Base-by-base conservation (phyloP, 108 stramenopile species). In the Stephanodiscus triporus region DNA sequence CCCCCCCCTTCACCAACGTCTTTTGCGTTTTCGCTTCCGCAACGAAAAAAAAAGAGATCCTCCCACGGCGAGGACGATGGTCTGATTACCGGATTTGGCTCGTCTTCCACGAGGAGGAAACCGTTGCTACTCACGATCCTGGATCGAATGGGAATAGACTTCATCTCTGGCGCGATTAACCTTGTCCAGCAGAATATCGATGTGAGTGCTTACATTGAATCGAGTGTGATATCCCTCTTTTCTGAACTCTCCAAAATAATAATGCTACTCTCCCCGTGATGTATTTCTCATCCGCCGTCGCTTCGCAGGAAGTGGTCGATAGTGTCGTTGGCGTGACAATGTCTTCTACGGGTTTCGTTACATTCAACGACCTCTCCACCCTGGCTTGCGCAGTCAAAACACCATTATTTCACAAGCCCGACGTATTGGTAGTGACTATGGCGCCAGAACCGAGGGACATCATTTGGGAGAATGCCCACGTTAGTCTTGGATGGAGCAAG, bases 281-380 rank as follows among this genome's bases (percentile, higher is more conserved):
- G 6, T 49, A 19, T 49, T 2, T 49, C 3, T 49, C 19, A 49
- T 6, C 32, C 32, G 5, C 32, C 32, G 32, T 34, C 32, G 32
- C 16, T 49, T 6, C 19, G 48, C 48, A 49, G 48, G 77, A 73
- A 36, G 84, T 85, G 13, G 84, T 85, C n/a, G 87, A 87, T 50
- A 78, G 75, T 53, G 89, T 93, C 14, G 73, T 89, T 58, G 89
- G 88, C 17, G 68, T 77, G 3, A 95, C 86, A 62, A 92, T 94
- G 92, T 90, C 90, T 7, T 87, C 87, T 19, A 96, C 93, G 10
- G 95, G 93, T 6, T 97, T 95, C 72, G 86, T 97, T 47, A 97
- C 96, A 22, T 95, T 97, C 74, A 79, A 80, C 26, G 93, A 94
- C 61, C 86, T 97, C 2, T 69, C 82, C 23, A 87, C 91, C 20